Evolutionary conservation across 23 red algal genomes (phyloP), one percentile per base, ranked within the genome.

Genomic region (Gracilaria gracilis): DNA sequence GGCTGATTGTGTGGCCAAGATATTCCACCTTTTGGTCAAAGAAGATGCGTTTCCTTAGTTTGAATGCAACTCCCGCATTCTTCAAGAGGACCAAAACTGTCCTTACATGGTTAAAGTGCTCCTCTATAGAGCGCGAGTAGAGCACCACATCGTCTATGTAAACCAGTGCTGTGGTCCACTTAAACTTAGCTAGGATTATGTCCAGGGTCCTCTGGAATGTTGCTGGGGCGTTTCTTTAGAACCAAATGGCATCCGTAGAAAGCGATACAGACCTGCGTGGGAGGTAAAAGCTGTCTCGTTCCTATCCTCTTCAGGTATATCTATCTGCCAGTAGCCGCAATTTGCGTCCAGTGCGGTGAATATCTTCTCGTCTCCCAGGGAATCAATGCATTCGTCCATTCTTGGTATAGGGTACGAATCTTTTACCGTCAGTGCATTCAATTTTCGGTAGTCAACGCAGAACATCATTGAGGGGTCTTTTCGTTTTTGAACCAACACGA

Each of bases 371-470:
- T 75, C 38, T 13, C 84, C 66, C 4, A 88, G 62, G 16, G 84
- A 88, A 46, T 88, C 84, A 9, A 88, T 72, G n/a, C 57, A 88
- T 12, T 78, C 84, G 57, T 88, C 84, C 29, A 77, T 88, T 40
- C 84, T 14, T 33, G 84, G 84, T 67, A 88, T 75, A 0, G 82
- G 82, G 25, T 72, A 86, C 1, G 35, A 46, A 23, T 86, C 82
- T 49, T 57, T 67, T 2, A 64, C 62, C 32, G 23, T 86, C 7
- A 86, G 2, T 61, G 40, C 32, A 64, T 86, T 86, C 61, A 86
- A 25, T 12, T 50, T 37, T 19, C 51, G 62, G 34, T 86, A 86
- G 15, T 76, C 38, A 11, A 76, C 28, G n/a, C 27, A 76, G 6
- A 76, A 76, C 8, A 0, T 2, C 71, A 76, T 48, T 31, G 24